Base-by-base conservation (phyloP, 371 early-diverging fungal genomes). In the Mucor lusitanicus region DNA sequence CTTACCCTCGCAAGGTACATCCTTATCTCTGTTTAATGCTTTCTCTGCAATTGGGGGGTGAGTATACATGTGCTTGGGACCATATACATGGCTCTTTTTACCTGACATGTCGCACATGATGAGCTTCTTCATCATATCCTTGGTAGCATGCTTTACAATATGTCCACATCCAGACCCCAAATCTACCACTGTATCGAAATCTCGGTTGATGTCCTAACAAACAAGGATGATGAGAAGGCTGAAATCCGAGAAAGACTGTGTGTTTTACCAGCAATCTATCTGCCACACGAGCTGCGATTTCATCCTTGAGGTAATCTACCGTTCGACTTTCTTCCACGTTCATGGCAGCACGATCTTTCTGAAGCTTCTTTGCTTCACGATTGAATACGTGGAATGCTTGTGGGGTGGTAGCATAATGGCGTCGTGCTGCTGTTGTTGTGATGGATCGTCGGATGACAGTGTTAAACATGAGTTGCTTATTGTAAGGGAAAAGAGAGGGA, bases 271-370 rank as follows among this genome's bases (percentile, higher is more conserved):
- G 67, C 32, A 98, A 76, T 35, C 97, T 85, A 73, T 98, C 98
- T 5, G 91, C 94, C 4, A 98, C 80, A 37, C 96, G 80, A 28
- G 86, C 86, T 7, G 97, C 97, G 6, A 96, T 87, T 66, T 96
- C 97, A 78, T 97, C 95, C 66, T 89, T 91, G 27, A 98, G 81
- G 70, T 98, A 98, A 77, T 98, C 97, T 1, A 90, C 91, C n/a
- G 87, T 81, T 9, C 93, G 89, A 64, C 92, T 91, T 33, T 75
- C 66, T 32, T 84, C 85, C 3, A 74, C 73, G 40, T 87, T 76
- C 1, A 77, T 44, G 1, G 94, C 94, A 5, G 95, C 91, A 5
- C 96, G 85, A 69, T 94, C 89, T 59, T 91, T 86, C 74, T 98
- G 98, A 33, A 82, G 55, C 6, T 76, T 74, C 75, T 97, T 97